phyloP scores from a whole-genome alignment of 306 rosid genomes.

The Rubus idaeus region DNA sequence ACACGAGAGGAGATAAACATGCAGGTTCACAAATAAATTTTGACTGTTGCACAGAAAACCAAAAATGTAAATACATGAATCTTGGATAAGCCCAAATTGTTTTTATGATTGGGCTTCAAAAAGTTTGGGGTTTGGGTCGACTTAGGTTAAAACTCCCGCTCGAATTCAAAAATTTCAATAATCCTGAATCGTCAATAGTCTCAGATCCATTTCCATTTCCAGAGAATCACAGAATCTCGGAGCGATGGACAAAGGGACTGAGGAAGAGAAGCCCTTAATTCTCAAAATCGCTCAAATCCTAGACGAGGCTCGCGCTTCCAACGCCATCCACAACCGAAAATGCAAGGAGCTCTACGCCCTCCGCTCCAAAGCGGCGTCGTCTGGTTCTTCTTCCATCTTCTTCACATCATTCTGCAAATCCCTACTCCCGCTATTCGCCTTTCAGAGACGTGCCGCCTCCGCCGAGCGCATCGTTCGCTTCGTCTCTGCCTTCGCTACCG shows the following conservation, averaged over 20 bases:
- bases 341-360: conserved; percentile 74
- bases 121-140: neutral
- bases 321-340: conserved; percentile 82
- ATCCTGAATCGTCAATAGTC: neutral
- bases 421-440: conserved; percentile 62
- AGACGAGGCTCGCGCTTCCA: conserved; percentile 66
- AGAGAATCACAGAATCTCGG: conserved; percentile 12
- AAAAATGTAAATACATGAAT: no score
- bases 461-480: conserved; percentile 75
- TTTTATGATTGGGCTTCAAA: no score
- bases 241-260: conserved; percentile 40
- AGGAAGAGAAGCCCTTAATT: conserved; percentile 35
- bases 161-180: conserved; percentile 45
- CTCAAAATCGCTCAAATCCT: conserved; percentile 59
- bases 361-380: conserved; percentile 50
- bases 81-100: no score
- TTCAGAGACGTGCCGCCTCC: conserved; percentile 61
- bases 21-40: no score
- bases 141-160: conserved; percentile 42
- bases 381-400: conserved; percentile 32
- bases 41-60: no score
- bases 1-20: no score
- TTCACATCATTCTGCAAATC: conserved; percentile 64
- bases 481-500: conserved; percentile 58
- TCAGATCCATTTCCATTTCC: conserved; percentile 14